Conservation (phyloP, 1,284 basidiomycete genomes). For the Phellopilus nigrolimitatus region DNA sequence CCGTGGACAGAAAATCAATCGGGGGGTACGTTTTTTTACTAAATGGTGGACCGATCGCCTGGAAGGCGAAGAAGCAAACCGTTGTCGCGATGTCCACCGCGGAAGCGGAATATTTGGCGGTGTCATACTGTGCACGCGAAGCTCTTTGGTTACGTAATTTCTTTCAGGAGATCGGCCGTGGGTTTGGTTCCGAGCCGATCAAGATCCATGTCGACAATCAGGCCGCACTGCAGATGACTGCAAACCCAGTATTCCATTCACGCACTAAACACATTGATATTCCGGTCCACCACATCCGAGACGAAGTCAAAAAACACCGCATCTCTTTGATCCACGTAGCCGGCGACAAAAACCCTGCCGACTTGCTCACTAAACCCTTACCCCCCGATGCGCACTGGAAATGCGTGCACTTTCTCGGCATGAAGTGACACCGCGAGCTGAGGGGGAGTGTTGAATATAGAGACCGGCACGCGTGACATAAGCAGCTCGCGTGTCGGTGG, state of each 20-base stretch:
- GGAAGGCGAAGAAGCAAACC: no score
- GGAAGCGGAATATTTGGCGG: no score
- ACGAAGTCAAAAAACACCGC: slow-evolving; percentile 13
- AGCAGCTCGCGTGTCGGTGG: no score
- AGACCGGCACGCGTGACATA: no score
- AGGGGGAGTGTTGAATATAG: no score
- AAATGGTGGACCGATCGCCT: slow-evolving; percentile 23
- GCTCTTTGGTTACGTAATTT: slow-evolving; percentile 25
- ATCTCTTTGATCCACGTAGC: slow-evolving; percentile 19
- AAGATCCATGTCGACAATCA: slow-evolving; percentile 25
- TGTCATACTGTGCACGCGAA: slow-evolving; percentile 27
- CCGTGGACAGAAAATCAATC: slow-evolving; percentile 8
- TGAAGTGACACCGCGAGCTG: no score
- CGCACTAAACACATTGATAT: slow-evolving; percentile 24
- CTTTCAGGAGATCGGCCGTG: slow-evolving; percentile 1
- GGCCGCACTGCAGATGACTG: slow-evolving; percentile 22
- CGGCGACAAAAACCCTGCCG: slow-evolving; percentile 21
- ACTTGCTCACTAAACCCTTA: slow-evolving; percentile 25
- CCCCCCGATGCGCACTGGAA: not conserved
- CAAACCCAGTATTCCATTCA: slow-evolving; percentile 5
- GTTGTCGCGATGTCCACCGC: slow-evolving; percentile 32
- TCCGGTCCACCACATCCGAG: slow-evolving; percentile 24
- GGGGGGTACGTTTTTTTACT: slow-evolving; percentile 14
- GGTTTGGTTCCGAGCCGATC: no score
- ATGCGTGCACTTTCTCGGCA: not conserved